Percentiles rank a stretch among this genome's conserved stretches.
phyloP scores from a whole-genome alignment of 108 stramenopile species.

The Fistulifera solaris region DNA sequence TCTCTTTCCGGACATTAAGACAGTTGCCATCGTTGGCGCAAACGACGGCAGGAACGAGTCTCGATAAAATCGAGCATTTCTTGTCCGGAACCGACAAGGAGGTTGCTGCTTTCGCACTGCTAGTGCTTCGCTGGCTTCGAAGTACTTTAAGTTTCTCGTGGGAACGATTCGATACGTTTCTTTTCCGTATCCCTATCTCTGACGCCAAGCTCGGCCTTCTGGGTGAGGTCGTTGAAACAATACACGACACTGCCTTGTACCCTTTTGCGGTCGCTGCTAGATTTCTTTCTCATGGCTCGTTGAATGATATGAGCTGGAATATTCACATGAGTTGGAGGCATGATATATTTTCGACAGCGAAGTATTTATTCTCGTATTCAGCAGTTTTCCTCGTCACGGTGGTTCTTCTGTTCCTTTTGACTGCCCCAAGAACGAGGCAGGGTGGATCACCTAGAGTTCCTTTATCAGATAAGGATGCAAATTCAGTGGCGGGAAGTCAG shows the following conservation, averaged over 20 bases:
- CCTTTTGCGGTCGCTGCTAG: background rate
- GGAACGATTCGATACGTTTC: background rate
- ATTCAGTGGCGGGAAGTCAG: too few species aligned
- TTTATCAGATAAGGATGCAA: too few species aligned
- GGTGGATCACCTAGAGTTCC: too few species aligned
- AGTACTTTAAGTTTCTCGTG: background rate
- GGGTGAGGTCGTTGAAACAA: background rate
- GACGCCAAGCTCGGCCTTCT: constrained; percentile 6
- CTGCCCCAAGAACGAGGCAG: too few species aligned
- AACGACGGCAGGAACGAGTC: background rate
- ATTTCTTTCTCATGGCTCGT: background rate
- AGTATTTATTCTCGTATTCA: constrained; percentile 24
- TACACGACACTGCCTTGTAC: too few species aligned
- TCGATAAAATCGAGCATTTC: constrained; percentile 1
- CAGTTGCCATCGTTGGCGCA: constrained; percentile 1
- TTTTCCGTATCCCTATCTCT: background rate
- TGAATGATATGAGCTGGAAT: background rate
- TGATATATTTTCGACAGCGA: constrained; percentile 25
- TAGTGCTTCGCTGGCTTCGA: background rate
- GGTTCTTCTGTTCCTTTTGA: constrained; percentile 17
- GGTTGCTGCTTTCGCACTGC: background rate
- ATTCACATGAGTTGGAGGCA: constrained; percentile 17
- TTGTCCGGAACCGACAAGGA: background rate
- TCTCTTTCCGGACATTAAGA: constrained; percentile 16
- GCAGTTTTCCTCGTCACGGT: constrained; percentile 26